Evolutionary conservation across 345 rosid genomes (phyloP).

Genomic region (Stellera chamaejasme): DNA sequence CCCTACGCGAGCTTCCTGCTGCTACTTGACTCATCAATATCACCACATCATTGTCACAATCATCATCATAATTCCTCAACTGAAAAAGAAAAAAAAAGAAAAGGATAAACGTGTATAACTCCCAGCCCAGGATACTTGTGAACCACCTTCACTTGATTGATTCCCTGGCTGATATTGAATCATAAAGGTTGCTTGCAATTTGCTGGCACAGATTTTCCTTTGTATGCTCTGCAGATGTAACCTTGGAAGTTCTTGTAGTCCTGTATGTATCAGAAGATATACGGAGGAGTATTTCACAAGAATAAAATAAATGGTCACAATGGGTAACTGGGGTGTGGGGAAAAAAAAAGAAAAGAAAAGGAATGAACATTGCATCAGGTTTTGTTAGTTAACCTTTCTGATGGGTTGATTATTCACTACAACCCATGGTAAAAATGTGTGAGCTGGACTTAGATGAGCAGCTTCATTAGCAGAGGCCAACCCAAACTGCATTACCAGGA

Average conservation of each 20-base stretch:
- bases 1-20: too few relatives aligned
- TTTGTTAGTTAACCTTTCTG: constrained; percentile 14
- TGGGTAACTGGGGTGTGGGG: neutral
- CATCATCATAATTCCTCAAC: too few relatives aligned
- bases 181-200: constrained; percentile 18
- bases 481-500: constrained; percentile 23
- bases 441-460: constrained; percentile 27
- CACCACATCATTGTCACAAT: too few relatives aligned
- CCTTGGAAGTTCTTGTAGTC: constrained; percentile 22
- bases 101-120: too few relatives aligned
- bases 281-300: too few relatives aligned
- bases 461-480: constrained; percentile 21
- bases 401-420: constrained; percentile 24
- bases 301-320: neutral
- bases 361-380: neutral
- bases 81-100: too few relatives aligned
- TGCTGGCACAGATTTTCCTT: constrained; percentile 18
- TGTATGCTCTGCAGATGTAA: constrained; percentile 30
- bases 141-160: neutral
- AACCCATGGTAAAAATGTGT: constrained; percentile 31
- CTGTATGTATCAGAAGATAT: constrained; percentile 14
- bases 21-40: too few relatives aligned
- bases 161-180: neutral
- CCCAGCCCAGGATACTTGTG: neutral
- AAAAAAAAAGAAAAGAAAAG: neutral